Evolutionary conservation across 805 yeast genomes (phyloP).

Genomic region (Zygosaccharomyces bisporus): DNA sequence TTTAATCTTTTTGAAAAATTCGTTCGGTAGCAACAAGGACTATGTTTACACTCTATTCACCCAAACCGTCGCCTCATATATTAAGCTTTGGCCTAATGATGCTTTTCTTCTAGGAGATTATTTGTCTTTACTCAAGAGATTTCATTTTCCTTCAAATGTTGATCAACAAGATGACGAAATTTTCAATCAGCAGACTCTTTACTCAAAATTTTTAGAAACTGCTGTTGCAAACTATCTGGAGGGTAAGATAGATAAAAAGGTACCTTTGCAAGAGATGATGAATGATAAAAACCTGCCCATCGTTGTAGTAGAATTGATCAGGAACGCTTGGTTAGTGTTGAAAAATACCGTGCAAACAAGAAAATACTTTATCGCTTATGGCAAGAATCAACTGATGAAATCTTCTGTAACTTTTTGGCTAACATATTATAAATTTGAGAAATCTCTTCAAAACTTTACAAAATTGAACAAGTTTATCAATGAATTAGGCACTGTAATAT

Average conservation of each 20-base stretch:
- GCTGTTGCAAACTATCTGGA: constrained; percentile 24
- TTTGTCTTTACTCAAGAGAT: constrained; percentile 23
- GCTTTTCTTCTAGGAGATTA: constrained; percentile 20
- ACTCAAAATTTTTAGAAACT: constrained; percentile 25
- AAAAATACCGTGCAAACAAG: constrained; percentile 35
- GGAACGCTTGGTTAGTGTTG: constrained; percentile 29
- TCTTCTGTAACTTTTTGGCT: constrained; percentile 53
- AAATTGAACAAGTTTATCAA: constrained; percentile 45
- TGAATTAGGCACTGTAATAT: constrained; percentile 43
- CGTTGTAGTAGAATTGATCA: constrained; percentile 37
- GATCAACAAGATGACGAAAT: constrained; percentile 23
- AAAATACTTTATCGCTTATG: constrained; percentile 30
- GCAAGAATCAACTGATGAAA: constrained; percentile 32
- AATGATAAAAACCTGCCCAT: constrained; percentile 43
- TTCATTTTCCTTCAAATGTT: constrained; percentile 21
- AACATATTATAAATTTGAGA: constrained; percentile 53
- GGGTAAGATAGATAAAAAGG: constrained; percentile 19
- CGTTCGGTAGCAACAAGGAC: constrained; percentile 13
- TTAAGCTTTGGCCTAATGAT: constrained; percentile 22
- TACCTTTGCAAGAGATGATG: constrained; percentile 34
- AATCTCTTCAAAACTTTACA: constrained; percentile 40
- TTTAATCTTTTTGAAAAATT: constrained; percentile 21
- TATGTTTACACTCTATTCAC: constrained; percentile 15
- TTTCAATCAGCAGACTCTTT: constrained; percentile 23
- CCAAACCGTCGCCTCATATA: constrained; percentile 13